Base-by-base conservation (phyloP, 139 green algal species). In the Coelastrella sp. region DNA sequence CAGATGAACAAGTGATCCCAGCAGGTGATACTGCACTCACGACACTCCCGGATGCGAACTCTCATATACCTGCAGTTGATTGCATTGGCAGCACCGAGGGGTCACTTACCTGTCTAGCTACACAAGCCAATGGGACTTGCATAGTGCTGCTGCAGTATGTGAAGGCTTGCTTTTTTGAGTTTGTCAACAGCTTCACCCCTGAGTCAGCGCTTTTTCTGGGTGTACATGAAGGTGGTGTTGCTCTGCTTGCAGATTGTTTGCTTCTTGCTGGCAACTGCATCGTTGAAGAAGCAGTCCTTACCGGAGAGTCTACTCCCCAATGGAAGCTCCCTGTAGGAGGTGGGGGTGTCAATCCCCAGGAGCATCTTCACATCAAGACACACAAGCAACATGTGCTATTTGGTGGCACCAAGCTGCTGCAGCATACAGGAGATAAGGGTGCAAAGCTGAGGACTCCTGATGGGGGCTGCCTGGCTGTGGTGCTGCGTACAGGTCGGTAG, bases 261-360 rank as follows among this genome's bases (percentile, higher is more conserved):
- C 91, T 99, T 74, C 86, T 99, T 60, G 92, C 92, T 0, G 97
- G 97, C 48, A 97, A 79, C 45, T 95, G 90, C 88, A 98, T 99
- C 57, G 94, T 95, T 45, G 98, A 99, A 84, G 97, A 99, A 89
- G 94, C 97, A 4, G 94, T 99, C 68, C 91, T 99, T 21, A 99
- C 97, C 11, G 97, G 96, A 27, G 95, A 98, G 91, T 95, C 89
- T 9, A 98, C 94, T 0, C 95, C 95, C 2, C 93, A 97, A 87
- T 98, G 95, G 95, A 98, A 98, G 90, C 89, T 91, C 43, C 83
- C 92, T 41, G 67, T 76, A 7, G 68, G 76, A 40, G 77, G 60
- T 38, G 45, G 68, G 2, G 37, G 77, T 69, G 53, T 66, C 27
- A 41, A 53, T 19, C 69, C 69, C 0, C 25, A 45, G 40, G 83